phyloP scores from a whole-genome alignment of 1,284 basidiomycete species.

The Thelephora terrestris region DNA sequence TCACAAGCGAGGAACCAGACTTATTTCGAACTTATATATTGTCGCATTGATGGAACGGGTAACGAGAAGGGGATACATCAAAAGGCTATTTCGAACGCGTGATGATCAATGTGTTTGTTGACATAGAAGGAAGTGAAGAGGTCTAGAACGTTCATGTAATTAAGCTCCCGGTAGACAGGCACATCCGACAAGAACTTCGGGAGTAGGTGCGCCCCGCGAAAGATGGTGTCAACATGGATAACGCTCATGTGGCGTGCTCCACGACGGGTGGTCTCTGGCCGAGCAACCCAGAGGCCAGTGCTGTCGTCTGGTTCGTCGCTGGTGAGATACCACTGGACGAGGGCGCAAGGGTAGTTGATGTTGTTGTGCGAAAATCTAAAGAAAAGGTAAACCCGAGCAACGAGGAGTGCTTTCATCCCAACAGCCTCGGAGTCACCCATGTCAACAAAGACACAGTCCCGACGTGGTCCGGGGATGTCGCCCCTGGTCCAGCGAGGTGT shows the following conservation, averaged over 20 bases:
- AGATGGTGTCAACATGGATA: constrained; percentile 16
- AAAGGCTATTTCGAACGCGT: constrained; percentile 9
- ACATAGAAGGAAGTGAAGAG: constrained; percentile 8
- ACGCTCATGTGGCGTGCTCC: constrained; percentile 1
- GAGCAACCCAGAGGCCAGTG: constrained; percentile 7
- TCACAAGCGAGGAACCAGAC: too few species aligned
- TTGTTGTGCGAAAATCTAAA: constrained; percentile 1
- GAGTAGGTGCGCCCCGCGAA: constrained; percentile 18
- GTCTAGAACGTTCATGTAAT: too few species aligned
- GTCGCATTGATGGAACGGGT: too few species aligned
- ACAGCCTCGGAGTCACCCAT: background rate
- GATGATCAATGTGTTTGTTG: constrained; percentile 22
- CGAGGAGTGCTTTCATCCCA: constrained; percentile 4
- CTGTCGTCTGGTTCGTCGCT: background rate
- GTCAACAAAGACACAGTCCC: constrained; percentile 8
- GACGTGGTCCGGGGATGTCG: background rate
- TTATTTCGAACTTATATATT: too few species aligned
- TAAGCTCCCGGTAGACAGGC: too few species aligned
- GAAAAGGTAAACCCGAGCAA: constrained; percentile 5
- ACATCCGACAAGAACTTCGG: constrained; percentile 12
- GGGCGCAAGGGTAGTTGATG: constrained; percentile 5
- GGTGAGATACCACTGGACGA: constrained; percentile 3
- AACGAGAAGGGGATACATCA: background rate
- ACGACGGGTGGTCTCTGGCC: background rate
- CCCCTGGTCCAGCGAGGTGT: background rate